Percentiles rank a stretch among this genome's conserved stretches.
These are phyloP conservation scores for Porcisia deanei DNA, from an alignment of 208 protist species.

Conservation along the genomic window DNA sequence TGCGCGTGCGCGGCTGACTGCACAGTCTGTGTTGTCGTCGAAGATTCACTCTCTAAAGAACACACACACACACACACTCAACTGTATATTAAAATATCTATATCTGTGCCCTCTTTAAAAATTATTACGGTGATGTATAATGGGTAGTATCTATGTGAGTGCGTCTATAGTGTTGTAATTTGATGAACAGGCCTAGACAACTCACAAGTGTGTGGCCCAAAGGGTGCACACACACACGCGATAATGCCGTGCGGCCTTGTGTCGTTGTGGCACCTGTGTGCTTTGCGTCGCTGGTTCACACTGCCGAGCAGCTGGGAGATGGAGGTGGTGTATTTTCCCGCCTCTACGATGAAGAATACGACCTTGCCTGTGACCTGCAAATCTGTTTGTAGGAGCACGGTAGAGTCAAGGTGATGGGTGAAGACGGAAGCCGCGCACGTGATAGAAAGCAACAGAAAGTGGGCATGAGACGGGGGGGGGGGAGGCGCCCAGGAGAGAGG, in stretches of 20 bases:
- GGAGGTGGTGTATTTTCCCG: too few species aligned
- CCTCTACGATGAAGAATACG: neutral
- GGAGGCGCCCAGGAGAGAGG: neutral
- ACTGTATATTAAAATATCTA: too few species aligned
- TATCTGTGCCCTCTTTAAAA: neutral
- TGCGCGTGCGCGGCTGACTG: neutral
- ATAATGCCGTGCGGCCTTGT: too few species aligned
- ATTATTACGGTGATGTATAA: neutral
- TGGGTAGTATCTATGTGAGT: neutral
- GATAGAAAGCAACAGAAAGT: neutral
- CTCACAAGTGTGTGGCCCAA: neutral
- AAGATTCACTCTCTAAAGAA: neutral
- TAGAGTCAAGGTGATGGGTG: neutral
- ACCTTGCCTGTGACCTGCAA: neutral
- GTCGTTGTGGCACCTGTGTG: neutral
- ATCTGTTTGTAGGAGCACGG: neutral
- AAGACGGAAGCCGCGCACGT: neutral
- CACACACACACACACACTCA: too few species aligned
- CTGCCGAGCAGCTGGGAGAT: too few species aligned
- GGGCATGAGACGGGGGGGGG: neutral
- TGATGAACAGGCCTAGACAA: neutral
- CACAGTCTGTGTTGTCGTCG: neutral
- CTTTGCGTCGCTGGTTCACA: neutral
- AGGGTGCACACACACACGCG: too few species aligned
- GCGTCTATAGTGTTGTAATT: slow-evolving; percentile 7